Evolutionary conservation across 768 basidiomycete genomes (phyloP).

Genomic region (Phaffia tasmanica): DNA sequence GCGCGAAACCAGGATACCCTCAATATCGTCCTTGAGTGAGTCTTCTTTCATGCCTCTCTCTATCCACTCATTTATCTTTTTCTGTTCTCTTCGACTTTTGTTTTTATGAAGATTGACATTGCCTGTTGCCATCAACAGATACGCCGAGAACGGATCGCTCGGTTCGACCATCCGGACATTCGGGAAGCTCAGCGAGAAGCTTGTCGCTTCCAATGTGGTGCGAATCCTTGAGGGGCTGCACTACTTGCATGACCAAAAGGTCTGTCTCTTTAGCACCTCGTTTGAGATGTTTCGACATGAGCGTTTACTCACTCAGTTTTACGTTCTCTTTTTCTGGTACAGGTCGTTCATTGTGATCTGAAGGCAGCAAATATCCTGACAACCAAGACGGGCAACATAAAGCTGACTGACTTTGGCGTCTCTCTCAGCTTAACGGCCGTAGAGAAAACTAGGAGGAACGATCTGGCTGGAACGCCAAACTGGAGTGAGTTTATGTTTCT

Average conservation of each 20-base stretch:
- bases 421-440: constrained; percentile 89
- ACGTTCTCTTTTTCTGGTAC: constrained; percentile 27
- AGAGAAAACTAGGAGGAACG: constrained; percentile 50
- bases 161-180: constrained; percentile 93
- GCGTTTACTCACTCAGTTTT: neutral
- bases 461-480: constrained; percentile 70
- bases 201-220: constrained; percentile 86
- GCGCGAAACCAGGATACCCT: constrained; percentile 87
- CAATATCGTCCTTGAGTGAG: constrained; percentile 91
- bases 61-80: neutral
- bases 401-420: constrained; percentile 94
- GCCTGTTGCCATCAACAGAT: constrained; percentile 42
- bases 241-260: constrained; percentile 67
- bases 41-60: constrained; percentile 20
- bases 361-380: constrained; percentile 99
- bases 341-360: constrained; percentile 94
- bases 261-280: constrained; percentile 26
- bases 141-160: constrained; percentile 96
- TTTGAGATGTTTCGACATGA: neutral
- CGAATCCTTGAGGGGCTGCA: constrained; percentile 93
- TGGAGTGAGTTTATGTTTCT: constrained; percentile 52
- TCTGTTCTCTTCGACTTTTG: neutral
- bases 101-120: neutral
- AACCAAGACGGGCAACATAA: constrained; percentile 94
- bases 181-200: constrained; percentile 94